Evolutionary conservation across 139 green algal genomes (phyloP), one percentile per base, ranked within the genome.

Genomic region (Chlorella sp.): DNA sequence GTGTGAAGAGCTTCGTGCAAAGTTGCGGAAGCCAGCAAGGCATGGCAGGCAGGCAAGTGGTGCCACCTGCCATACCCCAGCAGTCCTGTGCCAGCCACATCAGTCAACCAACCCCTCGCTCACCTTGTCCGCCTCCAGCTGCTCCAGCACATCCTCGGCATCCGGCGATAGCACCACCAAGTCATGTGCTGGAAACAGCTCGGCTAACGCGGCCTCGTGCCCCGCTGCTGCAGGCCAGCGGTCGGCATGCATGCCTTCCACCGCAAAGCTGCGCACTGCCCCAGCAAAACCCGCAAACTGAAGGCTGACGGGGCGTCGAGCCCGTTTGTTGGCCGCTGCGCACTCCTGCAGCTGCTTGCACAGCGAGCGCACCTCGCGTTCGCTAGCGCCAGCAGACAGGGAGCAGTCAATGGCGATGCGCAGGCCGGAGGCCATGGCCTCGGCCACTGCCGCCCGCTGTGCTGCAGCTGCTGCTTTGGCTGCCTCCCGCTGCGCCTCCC

Each of bases 271-370:
- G 12, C 30, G n/a, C 65, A 76, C 79, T 3, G 16, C 15, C 18
- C 79, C 79, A 12, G 41, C 30, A 26, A 84, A 76, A 20, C 64
- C n/a, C 20, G 65, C 30, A 41, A 84, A 84, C 38, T 65, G 79
- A 26, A 84, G 79, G 79, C 44, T 78, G 44, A 84, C 62, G 44
- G 79, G 79, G 39, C 26, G 26, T 3, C 18, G 12, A 4, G 79
- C 79, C 13, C 65, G 63, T 65, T 84, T 84, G 65, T 84, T 84
- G 38, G 79, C 79, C 4, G 38, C 79, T 38, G 65, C 79, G 13
- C 79, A 84, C 62, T 78, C 60, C 84, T 88, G 32, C 74, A 88
- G 74, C 73, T 88, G 84, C 71, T 84, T 82, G 56, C 68, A 76
- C 57, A 88, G 75, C 5, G 47, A 74, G 56, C 81, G 84, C 60